A percentile compares a stretch with the other conserved stretches of the same genome.
Conservation (phyloP, 257 asterid species). For the Fraxinus quadrangulata region DNA sequence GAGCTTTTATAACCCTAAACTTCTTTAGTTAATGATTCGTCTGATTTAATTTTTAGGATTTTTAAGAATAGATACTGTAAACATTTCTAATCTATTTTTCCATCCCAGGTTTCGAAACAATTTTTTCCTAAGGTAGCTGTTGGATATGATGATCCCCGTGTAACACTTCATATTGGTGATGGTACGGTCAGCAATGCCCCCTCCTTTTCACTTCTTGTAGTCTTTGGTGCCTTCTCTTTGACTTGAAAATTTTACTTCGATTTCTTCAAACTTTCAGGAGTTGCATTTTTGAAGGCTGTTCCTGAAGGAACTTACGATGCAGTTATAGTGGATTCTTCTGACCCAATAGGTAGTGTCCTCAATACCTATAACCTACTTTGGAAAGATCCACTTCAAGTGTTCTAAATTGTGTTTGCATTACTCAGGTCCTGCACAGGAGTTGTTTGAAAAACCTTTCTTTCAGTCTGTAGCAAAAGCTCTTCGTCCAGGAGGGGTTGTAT, state of each 20-base stretch:
- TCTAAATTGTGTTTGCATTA: conserved; percentile 3
- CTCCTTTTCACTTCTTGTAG: neutral
- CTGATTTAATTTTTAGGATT: conserved; percentile 5
- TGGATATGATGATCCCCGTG: conserved; percentile 96
- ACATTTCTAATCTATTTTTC: neutral
- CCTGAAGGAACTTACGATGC: conserved; percentile 96
- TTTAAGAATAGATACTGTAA: neutral
- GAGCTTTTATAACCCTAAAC: neutral
- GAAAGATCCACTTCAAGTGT: neutral
- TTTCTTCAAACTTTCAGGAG: conserved; percentile 56
- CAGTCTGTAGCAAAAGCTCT: conserved; percentile 84
- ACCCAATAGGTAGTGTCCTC: conserved; percentile 72
- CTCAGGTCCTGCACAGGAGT: conserved; percentile 95
- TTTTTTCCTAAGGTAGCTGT: conserved; percentile 87
- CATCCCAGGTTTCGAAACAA: conserved; percentile 76
- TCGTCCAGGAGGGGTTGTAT: conserved; percentile 95
- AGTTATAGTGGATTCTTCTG: conserved; percentile 93
- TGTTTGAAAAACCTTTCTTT: conserved; percentile 96
- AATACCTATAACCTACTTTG: neutral
- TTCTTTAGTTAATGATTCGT: neutral
- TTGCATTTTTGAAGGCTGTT: conserved; percentile 87
- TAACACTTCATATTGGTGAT: conserved; percentile 82
- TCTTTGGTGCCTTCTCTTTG: neutral
- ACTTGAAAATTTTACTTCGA: neutral
- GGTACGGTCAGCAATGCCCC: conserved; percentile 45